Percentiles rank a stretch among this genome's conserved stretches.
Conservation (phyloP, 768 basidiomycete species). For the Sarcodon aspratus region DNA sequence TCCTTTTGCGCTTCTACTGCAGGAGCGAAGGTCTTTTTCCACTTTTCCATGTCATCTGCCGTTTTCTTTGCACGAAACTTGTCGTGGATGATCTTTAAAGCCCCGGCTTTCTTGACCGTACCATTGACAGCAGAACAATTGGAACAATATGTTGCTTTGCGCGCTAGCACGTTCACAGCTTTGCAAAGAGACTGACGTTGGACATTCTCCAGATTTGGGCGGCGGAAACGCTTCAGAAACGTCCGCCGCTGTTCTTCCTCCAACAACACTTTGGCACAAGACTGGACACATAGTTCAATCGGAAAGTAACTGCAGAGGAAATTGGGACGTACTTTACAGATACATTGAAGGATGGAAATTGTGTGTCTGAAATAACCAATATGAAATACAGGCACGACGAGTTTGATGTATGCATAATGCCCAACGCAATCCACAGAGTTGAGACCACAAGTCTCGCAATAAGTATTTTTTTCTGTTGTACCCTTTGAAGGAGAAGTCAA, state of each 20-base stretch:
- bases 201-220: constrained; percentile 85
- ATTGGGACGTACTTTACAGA: constrained; percentile 74
- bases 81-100: constrained; percentile 95
- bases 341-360: constrained; percentile 85
- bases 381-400: constrained; percentile 94
- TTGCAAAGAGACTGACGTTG: constrained; percentile 77
- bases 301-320: not conserved
- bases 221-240: constrained; percentile 85
- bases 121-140: constrained; percentile 93
- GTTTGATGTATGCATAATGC: constrained; percentile 97
- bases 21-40: constrained; percentile 69
- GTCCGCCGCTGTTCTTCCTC: constrained; percentile 77
- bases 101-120: constrained; percentile 90
- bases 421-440: constrained; percentile 92
- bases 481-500: constrained; percentile 40
- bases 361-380: constrained; percentile 98
- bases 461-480: constrained; percentile 84
- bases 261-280: constrained; percentile 85
- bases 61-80: constrained; percentile 94
- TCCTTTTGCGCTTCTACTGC: constrained; percentile 86
- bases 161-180: constrained; percentile 73
- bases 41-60: constrained; percentile 78
- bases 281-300: constrained; percentile 27
- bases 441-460: constrained; percentile 92
- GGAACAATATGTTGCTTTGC: constrained; percentile 87